A percentile compares a stretch with the other conserved stretches of the same genome.
Evolutionary conservation across 2,329 filamentous ascomycete genomes (phyloP).

Genomic region (Dactylonectria estremocensis): DNA sequence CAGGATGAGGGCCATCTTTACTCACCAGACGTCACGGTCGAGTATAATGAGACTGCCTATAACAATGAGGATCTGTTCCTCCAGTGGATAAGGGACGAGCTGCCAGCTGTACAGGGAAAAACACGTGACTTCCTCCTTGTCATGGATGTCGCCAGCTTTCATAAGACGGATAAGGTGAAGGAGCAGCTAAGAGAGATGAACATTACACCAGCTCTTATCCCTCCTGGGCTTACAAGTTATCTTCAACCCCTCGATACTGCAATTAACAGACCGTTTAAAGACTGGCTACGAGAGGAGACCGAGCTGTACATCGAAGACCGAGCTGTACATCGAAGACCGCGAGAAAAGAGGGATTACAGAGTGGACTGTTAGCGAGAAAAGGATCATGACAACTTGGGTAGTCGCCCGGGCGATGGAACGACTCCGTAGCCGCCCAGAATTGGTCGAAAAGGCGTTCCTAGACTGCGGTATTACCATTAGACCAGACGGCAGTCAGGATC

Average conservation of each 20-base stretch:
- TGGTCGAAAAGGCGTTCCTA: slow-evolving; percentile 21
- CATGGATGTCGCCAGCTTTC: not conserved
- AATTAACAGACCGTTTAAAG: slow-evolving; percentile 8
- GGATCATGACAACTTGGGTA: slow-evolving; percentile 20
- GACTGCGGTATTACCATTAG: slow-evolving; percentile 21
- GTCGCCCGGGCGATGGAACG: slow-evolving; percentile 10
- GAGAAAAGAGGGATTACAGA: slow-evolving; percentile 2
- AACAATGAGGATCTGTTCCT: slow-evolving; percentile 10
- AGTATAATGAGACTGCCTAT: slow-evolving; percentile 14
- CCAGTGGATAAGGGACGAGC: slow-evolving; percentile 1
- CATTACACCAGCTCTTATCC: slow-evolving; percentile 1
- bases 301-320: not conserved
- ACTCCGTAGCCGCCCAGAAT: slow-evolving; percentile 4
- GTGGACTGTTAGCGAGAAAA: slow-evolving; percentile 21
- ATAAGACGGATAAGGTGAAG: too few relatives aligned
- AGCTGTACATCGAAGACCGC: not conserved
- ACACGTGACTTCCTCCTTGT: not conserved
- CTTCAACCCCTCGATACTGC: slow-evolving; percentile 5
- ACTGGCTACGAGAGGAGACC: not conserved
- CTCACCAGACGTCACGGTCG: slow-evolving; percentile 5
- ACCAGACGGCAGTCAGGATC: slow-evolving; percentile 13
- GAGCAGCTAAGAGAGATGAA: not conserved
- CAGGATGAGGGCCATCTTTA: slow-evolving; percentile 5
- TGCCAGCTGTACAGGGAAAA: not conserved
- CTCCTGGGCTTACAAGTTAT: not conserved